Evolutionary conservation across 2,329 filamentous ascomycete species (phyloP).

Genomic region (Colletotrichum cuscutae): DNA sequence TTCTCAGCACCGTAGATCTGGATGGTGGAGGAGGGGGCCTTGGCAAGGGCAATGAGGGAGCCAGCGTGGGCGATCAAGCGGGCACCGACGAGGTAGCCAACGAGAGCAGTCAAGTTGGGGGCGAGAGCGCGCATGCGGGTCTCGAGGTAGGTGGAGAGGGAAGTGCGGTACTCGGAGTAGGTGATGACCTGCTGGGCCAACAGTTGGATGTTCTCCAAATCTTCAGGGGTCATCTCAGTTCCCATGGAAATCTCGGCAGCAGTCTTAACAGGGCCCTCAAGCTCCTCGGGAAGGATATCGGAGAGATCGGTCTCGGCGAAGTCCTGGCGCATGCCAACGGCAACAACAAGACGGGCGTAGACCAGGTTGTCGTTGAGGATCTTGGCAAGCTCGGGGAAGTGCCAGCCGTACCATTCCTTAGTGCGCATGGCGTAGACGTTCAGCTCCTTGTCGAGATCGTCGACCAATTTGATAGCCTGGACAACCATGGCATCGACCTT

Average conservation of each 20-base stretch:
- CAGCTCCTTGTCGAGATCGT: slow-evolving; percentile 97
- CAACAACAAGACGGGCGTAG: slow-evolving; percentile 87
- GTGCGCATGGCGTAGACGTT: slow-evolving; percentile 99
- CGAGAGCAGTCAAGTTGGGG: slow-evolving; percentile 91
- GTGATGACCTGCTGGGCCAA: slow-evolving; percentile 93
- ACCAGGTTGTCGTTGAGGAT: slow-evolving; percentile 97
- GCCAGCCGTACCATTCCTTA: slow-evolving; percentile 99
- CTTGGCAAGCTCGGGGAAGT: slow-evolving; percentile 97
- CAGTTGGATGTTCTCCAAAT: slow-evolving; percentile 91
- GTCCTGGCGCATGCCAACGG: slow-evolving; percentile 89
- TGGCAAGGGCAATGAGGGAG: slow-evolving; percentile 93
- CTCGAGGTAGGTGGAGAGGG: slow-evolving; percentile 89
- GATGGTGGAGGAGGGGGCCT: slow-evolving; percentile 93
- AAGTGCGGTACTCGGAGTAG: slow-evolving; percentile 89
- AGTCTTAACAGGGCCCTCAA: slow-evolving; percentile 90
- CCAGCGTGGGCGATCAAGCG: slow-evolving; percentile 95
- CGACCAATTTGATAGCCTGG: slow-evolving; percentile 91
- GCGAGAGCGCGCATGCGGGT: slow-evolving; percentile 97
- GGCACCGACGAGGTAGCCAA: slow-evolving; percentile 93
- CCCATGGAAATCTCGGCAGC: slow-evolving; percentile 98
- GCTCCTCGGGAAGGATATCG: slow-evolving; percentile 94
- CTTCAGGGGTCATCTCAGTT: slow-evolving; percentile 92
- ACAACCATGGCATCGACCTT: slow-evolving; percentile 99
- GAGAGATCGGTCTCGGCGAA: slow-evolving; percentile 81
- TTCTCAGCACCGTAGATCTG: slow-evolving; percentile 99